Evolutionary conservation across 2,329 filamentous ascomycete species (phyloP).

Genomic region (Penicillium sp.): DNA sequence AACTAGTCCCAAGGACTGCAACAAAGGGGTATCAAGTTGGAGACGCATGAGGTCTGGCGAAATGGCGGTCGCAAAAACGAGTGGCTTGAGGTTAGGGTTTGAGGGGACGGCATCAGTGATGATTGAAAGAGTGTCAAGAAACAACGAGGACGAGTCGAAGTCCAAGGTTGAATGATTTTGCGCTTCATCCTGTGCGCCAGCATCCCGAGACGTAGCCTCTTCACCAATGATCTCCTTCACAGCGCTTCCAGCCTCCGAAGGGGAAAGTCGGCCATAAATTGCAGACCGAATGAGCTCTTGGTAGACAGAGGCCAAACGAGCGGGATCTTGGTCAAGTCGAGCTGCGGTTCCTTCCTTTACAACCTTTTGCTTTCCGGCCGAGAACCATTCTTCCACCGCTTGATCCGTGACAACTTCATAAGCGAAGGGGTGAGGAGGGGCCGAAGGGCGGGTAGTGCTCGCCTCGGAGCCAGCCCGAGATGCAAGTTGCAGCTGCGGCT

Average conservation of each 20-base stretch:
- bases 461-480: conserved; percentile 26
- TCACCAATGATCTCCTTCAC: conserved; percentile 74
- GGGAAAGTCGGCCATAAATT: conserved; percentile 68
- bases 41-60: conserved; percentile 73
- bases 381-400: conserved; percentile 68
- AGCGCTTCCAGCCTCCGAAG: conserved; percentile 69
- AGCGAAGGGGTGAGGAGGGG: conserved; percentile 56
- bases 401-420: conserved; percentile 78
- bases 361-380: conserved; percentile 67
- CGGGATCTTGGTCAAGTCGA: conserved; percentile 67
- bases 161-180: conserved; percentile 35
- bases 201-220: conserved; percentile 53
- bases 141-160: conserved; percentile 69
- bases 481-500: conserved; percentile 25
- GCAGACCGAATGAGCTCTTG: conserved; percentile 83
- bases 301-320: conserved; percentile 72
- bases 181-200: conserved; percentile 51
- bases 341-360: conserved; percentile 67
- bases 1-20: conserved; percentile 78
- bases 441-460: conserved; percentile 24
- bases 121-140: conserved; percentile 81
- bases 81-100: conserved; percentile 63
- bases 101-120: conserved; percentile 71
- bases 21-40: conserved; percentile 76
- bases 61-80: conserved; percentile 74